Evolutionary conservation across 768 basidiomycete species (phyloP), one percentile per base, ranked within the genome.

Genomic region (Amyloporia xantha): DNA sequence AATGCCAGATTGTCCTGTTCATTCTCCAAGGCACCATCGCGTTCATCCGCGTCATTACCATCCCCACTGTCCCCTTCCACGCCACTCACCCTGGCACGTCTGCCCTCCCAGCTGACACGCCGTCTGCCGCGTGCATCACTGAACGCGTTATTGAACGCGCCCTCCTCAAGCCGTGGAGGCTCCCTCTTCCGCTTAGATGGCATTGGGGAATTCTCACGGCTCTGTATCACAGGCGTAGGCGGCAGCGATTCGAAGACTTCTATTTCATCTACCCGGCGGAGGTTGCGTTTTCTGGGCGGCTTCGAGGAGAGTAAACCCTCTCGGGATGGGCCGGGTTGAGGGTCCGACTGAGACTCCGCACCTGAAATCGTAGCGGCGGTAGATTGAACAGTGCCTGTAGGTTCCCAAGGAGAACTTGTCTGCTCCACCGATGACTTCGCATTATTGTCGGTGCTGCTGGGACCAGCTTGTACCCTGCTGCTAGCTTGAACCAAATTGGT

Each of bases 81-180:
- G 5, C 44, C 23, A 33, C 43, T 24, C 21, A 12, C 13, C 15
- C 44, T 11, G 11, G 28, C 13, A 13, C 20, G 20, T 40, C 48
- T 17, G 4, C 49, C 37, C 25, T 26, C 49, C 4, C 53, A 54
- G 37, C 44, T 41, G 24, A 50, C 33, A 10, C 45, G 51, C 9
- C 46, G 12, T 10, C 41, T 41, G 3, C 56, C 58, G 1, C 45
- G 53, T 19, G 51, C 41, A 47, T 58, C 57, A 6, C 56, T 54
- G 21, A 61, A 55, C 27, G 56, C 54, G 41, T 50, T 59, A 40
- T 54, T 59, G 41, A 55, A 61, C 5, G 60, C 50, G 7, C 63
- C 60, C 23, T 61, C 56, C 15, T 53, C 50, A 4, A 60, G 48
- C 9, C 56, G 55, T 21, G 62, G 62, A 2, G 54, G 56, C 44